Evolutionary conservation across 2,329 filamentous ascomycete species (phyloP).

Genomic region (Eutypella sp.): DNA sequence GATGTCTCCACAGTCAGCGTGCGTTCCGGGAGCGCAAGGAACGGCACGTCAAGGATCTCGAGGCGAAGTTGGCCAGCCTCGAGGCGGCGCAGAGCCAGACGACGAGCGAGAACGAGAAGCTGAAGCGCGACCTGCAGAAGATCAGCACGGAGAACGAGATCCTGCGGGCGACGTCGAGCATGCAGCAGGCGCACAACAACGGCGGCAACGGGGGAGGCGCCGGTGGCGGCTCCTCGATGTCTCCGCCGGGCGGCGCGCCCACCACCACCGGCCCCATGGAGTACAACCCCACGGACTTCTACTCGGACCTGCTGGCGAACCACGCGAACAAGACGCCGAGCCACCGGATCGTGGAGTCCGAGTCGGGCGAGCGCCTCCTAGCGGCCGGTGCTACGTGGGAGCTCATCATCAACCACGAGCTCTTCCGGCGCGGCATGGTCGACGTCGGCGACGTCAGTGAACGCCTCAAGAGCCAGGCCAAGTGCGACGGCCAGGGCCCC

Average conservation of each 20-base stretch:
- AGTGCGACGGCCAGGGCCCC: conserved; percentile 82
- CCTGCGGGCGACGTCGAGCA: conserved; percentile 68
- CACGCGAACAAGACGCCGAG: conserved; percentile 59
- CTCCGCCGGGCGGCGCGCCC: conserved; percentile 40
- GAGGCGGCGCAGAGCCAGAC: conserved; percentile 69
- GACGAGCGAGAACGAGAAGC: conserved; percentile 76
- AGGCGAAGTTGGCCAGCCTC: conserved; percentile 74
- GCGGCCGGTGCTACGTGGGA: conserved; percentile 84
- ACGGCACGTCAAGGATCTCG: conserved; percentile 86
- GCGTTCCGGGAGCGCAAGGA: conserved; percentile 97
- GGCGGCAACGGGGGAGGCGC: no score
- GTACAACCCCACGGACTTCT: conserved; percentile 70
- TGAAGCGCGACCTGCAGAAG: conserved; percentile 79
- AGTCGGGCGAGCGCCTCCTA: conserved; percentile 64
- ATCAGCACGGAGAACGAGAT: conserved; percentile 90
- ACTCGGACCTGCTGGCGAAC: conserved; percentile 55
- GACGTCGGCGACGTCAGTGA: conserved; percentile 80
- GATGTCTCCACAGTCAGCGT: conserved; percentile 67
- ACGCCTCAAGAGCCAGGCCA: conserved; percentile 65
- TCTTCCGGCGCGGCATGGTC: conserved; percentile 71
- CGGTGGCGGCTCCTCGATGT: conserved; percentile 31
- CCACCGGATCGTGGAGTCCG: conserved; percentile 63
- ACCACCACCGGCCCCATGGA: conserved; percentile 62
- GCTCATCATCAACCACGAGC: conserved; percentile 72
- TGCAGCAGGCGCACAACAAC: no score